phyloP scores from a whole-genome alignment of 1,284 basidiomycete species.

The Malassezia restricta region DNA sequence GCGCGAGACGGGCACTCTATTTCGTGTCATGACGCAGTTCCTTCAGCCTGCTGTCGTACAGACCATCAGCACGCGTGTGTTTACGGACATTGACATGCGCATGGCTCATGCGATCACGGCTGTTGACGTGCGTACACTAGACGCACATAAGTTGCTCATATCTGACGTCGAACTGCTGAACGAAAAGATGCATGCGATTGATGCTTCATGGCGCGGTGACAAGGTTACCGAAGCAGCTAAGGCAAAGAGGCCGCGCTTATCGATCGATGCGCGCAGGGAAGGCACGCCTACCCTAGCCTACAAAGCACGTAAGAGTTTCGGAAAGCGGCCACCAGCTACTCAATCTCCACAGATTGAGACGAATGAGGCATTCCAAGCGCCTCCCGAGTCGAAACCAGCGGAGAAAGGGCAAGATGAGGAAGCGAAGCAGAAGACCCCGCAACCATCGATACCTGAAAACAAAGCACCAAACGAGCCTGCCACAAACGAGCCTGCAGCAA shows the following conservation, averaged over 20 bases:
- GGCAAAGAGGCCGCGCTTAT: conserved; percentile 16
- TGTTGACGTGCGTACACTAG: conserved; percentile 21
- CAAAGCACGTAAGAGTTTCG: conserved; percentile 4
- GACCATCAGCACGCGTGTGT: conserved; percentile 31
- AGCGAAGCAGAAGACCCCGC: background rate
- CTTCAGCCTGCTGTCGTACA: conserved; percentile 48
- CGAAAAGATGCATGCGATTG: conserved; percentile 25
- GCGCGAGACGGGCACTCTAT: conserved; percentile 88
- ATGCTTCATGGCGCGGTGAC: conserved; percentile 32
- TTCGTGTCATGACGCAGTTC: conserved; percentile 90
- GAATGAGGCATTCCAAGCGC: conserved; percentile 12
- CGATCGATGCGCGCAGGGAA: conserved; percentile 4
- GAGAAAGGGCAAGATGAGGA: background rate
- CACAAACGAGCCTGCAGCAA: background rate
- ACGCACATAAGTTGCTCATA: conserved; percentile 20
- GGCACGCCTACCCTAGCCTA: conserved; percentile 7
- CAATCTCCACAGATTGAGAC: conserved; percentile 12
- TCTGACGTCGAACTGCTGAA: conserved; percentile 25
- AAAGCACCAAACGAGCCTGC: background rate
- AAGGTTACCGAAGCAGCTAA: conserved; percentile 19
- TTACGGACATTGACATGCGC: conserved; percentile 27
- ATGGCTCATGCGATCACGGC: conserved; percentile 27
- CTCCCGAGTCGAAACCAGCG: background rate
- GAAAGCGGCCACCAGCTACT: conserved; percentile 14
- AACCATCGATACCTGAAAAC: background rate